Percentiles rank a stretch among this genome's conserved stretches.
phyloP scores from a whole-genome alignment of 23 red algal genomes.

The Rhodosorus marinus region DNA sequence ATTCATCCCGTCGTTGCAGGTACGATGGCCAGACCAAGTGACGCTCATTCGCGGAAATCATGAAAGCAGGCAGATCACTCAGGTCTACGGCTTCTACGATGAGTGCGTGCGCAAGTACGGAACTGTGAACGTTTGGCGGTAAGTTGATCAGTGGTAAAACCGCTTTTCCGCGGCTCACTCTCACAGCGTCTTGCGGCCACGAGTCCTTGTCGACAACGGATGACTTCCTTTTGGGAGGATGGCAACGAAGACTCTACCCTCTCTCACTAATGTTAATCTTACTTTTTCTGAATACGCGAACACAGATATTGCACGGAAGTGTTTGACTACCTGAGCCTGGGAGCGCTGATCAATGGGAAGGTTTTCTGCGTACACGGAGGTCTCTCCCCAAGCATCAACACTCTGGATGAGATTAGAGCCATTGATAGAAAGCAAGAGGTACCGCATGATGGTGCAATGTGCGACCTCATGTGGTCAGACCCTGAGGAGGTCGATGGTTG shows the following conservation, averaged over 20 bases:
- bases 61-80: slow-evolving; percentile 72
- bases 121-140: slow-evolving; percentile 76
- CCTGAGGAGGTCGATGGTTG: slow-evolving; percentile 80
- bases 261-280: no score
- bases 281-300: no score
- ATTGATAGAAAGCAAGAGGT: slow-evolving; percentile 90
- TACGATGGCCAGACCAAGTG: slow-evolving; percentile 59
- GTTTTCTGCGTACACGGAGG: slow-evolving; percentile 88
- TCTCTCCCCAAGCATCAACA: slow-evolving; percentile 46
- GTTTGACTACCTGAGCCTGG: slow-evolving; percentile 66
- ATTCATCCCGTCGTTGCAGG: no score
- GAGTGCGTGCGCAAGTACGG: slow-evolving; percentile 93
- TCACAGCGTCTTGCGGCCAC: no score
- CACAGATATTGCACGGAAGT: slow-evolving; percentile 79
- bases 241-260: no score
- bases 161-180: no score
- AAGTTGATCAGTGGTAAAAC: no score
- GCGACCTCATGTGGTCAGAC: slow-evolving; percentile 83
- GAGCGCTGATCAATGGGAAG: slow-evolving; percentile 41
- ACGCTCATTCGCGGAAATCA: slow-evolving; percentile 84
- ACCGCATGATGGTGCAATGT: slow-evolving; percentile 87
- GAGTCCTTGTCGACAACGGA: no score
- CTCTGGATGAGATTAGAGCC: slow-evolving; percentile 58
- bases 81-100: slow-evolving; percentile 95
- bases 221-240: no score